These are phyloP conservation scores for Xylogone sp. DNA, from an alignment of 2,329 filamentous ascomycete species.

Conservation along the genomic window DNA sequence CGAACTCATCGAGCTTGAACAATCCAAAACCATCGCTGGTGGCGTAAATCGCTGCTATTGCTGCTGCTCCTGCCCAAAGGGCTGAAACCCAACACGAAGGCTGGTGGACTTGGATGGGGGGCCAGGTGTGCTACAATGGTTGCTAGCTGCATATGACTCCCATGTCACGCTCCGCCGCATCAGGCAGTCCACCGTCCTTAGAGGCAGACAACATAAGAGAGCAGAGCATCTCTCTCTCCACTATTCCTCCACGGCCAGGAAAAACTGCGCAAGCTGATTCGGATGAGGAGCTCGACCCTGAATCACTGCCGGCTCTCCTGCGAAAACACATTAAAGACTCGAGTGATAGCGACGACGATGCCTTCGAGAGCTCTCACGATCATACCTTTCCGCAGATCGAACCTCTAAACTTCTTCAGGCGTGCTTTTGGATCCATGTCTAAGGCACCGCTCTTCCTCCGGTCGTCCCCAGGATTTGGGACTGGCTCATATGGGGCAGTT, in stretches of 20 bases:
- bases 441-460: conserved; percentile 54
- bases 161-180: conserved; percentile 6
- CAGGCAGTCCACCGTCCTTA: background rate
- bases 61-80: background rate
- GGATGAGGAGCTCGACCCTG: conserved; percentile 22
- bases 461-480: conserved; percentile 56
- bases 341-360: conserved; percentile 12
- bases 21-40: too few species aligned
- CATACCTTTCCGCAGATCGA: conserved; percentile 6
- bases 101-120: background rate
- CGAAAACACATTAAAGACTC: conserved; percentile 16
- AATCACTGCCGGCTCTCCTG: conserved; percentile 22
- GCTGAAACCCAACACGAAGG: background rate
- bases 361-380: conserved; percentile 5
- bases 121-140: background rate
- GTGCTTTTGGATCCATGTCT: conserved; percentile 31
- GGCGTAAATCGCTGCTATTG: background rate
- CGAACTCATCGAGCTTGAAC: too few species aligned
- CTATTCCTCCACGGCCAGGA: background rate
- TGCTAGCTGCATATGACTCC: conserved; percentile 6
- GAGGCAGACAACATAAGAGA: background rate
- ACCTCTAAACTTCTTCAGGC: conserved; percentile 15
- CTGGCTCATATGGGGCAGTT: conserved; percentile 57
- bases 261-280: conserved; percentile 5
- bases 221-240: background rate